These are phyloP conservation scores for Salix caprea DNA, from an alignment of 345 rosid species.

Conservation along the genomic window DNA sequence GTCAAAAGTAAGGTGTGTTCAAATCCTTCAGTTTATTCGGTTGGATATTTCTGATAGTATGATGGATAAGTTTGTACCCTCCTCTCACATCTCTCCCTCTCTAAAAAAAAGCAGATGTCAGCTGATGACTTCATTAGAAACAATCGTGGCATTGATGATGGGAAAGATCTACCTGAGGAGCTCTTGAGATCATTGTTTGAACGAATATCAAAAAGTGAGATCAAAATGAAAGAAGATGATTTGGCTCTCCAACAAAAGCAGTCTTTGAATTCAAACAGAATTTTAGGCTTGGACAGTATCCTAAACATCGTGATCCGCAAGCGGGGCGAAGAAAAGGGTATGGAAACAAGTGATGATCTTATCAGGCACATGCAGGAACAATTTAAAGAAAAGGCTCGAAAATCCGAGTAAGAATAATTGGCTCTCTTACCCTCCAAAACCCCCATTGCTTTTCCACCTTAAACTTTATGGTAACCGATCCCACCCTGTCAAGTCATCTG, in stretches of 20 bases:
- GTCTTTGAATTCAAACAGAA: constrained; percentile 66
- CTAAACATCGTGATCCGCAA: constrained; percentile 96
- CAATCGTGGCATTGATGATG: constrained; percentile 98
- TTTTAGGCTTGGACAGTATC: constrained; percentile 86
- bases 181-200: constrained; percentile 85
- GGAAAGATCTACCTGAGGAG: constrained; percentile 91
- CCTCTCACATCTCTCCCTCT: background rate
- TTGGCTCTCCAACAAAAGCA: constrained; percentile 76
- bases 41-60: constrained; percentile 22
- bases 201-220: constrained; percentile 91
- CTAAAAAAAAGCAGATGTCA: constrained; percentile 62
- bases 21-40: constrained; percentile 16
- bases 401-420: constrained; percentile 79
- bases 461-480: constrained; percentile 3
- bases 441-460: background rate
- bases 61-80: constrained; percentile 14
- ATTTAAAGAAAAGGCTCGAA: constrained; percentile 95
- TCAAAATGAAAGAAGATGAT: constrained; percentile 94
- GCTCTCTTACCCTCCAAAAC: constrained; percentile 7
- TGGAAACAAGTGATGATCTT: constrained; percentile 97
- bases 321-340: constrained; percentile 64
- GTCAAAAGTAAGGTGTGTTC: constrained; percentile 88
- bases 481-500: background rate
- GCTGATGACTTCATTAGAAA: constrained; percentile 95
- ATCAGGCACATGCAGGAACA: constrained; percentile 98